Conservation (phyloP, 148 eudicot genomes). For the Vaccinium vitisidaea region DNA sequence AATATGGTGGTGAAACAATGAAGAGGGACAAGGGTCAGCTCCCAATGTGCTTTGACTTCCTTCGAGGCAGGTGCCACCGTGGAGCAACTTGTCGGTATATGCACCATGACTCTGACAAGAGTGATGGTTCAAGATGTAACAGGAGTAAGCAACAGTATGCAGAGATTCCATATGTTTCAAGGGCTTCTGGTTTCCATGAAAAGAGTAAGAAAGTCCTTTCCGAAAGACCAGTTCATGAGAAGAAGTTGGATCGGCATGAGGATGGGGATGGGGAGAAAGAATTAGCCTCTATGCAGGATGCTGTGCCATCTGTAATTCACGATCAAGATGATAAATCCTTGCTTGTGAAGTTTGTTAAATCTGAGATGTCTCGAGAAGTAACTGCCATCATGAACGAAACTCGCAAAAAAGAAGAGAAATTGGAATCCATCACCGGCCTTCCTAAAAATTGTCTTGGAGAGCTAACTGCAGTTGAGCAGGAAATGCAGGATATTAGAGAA, state of each 20-base stretch:
- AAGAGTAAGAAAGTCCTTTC: conserved; percentile 24
- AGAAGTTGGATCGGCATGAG: conserved; percentile 30
- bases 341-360: conserved; percentile 23
- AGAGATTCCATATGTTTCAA: conserved; percentile 33
- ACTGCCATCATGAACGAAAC: conserved; percentile 20
- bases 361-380: conserved; percentile 25
- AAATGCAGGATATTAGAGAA: neutral
- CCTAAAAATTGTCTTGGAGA: conserved; percentile 9
- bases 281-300: conserved; percentile 21
- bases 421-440: conserved; percentile 24
- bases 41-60: conserved; percentile 64
- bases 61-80: conserved; percentile 72
- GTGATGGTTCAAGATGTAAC: conserved; percentile 42
- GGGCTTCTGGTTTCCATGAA: conserved; percentile 33
- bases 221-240: conserved; percentile 24
- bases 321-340: conserved; percentile 29
- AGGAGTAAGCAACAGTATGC: conserved; percentile 39
- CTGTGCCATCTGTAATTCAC: conserved; percentile 14
- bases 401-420: conserved; percentile 27
- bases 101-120: conserved; percentile 51
- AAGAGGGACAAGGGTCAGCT: conserved; percentile 48
- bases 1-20: conserved; percentile 40
- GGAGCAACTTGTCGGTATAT: conserved; percentile 76
- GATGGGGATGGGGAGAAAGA: conserved; percentile 23
- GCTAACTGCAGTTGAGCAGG: neutral